These are phyloP conservation scores for Cordyceps pruinosa DNA, from an alignment of 2,329 filamentous ascomycete genomes.

Conservation along the genomic window DNA sequence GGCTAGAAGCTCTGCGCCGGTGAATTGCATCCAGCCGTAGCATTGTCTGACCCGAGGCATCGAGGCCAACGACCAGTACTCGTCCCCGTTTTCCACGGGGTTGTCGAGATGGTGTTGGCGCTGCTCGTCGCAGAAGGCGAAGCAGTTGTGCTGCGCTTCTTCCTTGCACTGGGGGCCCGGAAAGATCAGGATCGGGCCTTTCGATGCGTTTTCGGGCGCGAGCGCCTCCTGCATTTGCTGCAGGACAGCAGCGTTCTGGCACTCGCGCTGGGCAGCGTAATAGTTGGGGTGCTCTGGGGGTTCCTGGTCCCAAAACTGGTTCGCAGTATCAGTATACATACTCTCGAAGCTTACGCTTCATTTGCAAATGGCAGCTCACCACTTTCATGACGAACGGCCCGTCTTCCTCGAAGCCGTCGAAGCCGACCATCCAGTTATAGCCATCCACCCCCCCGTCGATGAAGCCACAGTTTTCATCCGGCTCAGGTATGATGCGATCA, in stretches of 20 bases:
- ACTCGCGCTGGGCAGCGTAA: background rate
- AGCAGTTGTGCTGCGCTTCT: background rate
- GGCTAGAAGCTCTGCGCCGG: background rate
- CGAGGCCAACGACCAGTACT: too few relatives aligned
- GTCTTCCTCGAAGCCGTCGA: background rate
- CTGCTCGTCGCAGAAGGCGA: background rate
- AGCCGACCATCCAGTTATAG: background rate
- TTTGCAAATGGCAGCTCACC: background rate
- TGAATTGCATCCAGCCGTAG: background rate
- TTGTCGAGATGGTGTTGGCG: background rate
- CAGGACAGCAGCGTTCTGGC: background rate
- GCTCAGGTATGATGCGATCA: too few relatives aligned
- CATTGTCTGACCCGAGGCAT: background rate
- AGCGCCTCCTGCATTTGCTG: background rate
- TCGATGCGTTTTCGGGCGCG: background rate
- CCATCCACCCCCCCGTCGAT: background rate
- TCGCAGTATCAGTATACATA: background rate
- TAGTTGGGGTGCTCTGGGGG: background rate
- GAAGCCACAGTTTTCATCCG: too few relatives aligned
- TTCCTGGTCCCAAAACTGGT: background rate
- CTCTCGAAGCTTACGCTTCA: too few relatives aligned
- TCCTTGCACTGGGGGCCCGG: background rate
- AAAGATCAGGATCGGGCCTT: background rate
- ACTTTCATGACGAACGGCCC: background rate
- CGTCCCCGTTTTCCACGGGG: background rate